Conservation (phyloP, 257 asterid species). For the Rauvolfia tetraphylla region DNA sequence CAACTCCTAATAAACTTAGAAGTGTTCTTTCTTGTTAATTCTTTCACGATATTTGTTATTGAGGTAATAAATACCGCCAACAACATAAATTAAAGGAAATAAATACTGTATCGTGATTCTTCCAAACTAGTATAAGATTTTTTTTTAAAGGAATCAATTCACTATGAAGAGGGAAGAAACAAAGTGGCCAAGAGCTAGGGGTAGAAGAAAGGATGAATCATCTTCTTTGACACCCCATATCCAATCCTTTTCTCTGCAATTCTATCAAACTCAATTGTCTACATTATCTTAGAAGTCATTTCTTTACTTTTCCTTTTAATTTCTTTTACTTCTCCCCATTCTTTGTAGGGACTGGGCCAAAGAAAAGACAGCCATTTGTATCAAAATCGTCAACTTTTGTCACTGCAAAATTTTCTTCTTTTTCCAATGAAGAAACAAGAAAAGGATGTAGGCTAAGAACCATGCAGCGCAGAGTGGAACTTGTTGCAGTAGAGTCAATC, state of each 20-base stretch:
- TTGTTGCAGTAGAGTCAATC: not conserved
- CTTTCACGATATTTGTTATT: too few relatives aligned
- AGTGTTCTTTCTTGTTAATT: too few relatives aligned
- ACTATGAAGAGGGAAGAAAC: not conserved
- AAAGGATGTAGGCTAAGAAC: not conserved
- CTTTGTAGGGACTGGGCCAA: not conserved
- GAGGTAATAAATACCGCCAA: too few relatives aligned
- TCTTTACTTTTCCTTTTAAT: constrained; percentile 3
- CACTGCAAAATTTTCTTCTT: not conserved
- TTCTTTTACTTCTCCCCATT: not conserved
- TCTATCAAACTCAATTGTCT: not conserved
- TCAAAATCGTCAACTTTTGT: not conserved
- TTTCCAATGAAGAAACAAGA: not conserved
- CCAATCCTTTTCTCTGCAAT: not conserved
- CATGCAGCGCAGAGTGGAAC: not conserved
- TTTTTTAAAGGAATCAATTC: too few relatives aligned
- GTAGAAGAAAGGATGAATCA: not conserved
- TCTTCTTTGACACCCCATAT: not conserved
- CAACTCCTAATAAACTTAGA: too few relatives aligned
- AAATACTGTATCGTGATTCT: too few relatives aligned
- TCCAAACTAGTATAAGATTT: too few relatives aligned
- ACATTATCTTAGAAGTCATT: not conserved
- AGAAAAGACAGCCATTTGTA: constrained; percentile 1
- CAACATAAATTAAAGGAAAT: too few relatives aligned
- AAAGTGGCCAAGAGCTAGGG: too few relatives aligned